phyloP scores from a whole-genome alignment of 495 filamentous ascomycete species.

The Hypoxylon fuscum region DNA sequence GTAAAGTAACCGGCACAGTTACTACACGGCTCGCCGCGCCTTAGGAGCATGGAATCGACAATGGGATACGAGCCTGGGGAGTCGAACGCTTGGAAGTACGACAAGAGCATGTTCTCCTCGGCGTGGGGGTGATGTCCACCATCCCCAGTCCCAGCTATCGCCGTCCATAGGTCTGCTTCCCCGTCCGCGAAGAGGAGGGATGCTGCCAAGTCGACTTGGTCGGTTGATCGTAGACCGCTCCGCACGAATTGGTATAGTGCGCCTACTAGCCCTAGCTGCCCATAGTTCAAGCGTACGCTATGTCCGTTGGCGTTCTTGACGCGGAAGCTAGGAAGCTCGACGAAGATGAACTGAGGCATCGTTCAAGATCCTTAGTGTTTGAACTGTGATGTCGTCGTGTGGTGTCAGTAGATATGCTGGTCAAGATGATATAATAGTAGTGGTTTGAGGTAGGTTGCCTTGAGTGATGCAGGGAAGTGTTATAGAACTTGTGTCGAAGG shows the following conservation, averaged over 20 bases:
- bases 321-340: conserved; percentile 45
- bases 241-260: conserved; percentile 40
- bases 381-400: background rate
- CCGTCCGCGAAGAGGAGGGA: conserved; percentile 43
- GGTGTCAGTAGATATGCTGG: background rate
- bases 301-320: conserved; percentile 38
- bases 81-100: conserved; percentile 46
- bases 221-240: conserved; percentile 27
- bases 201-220: conserved; percentile 34
- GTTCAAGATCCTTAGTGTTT: background rate
- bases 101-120: conserved; percentile 42
- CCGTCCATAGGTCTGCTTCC: conserved; percentile 42
- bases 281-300: conserved; percentile 29
- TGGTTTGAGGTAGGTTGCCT: no score
- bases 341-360: conserved; percentile 43
- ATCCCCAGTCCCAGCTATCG: conserved; percentile 19
- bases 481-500: no score
- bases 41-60: conserved; percentile 41
- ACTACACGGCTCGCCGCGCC: conserved; percentile 38
- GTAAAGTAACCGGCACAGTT: conserved; percentile 42
- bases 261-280: conserved; percentile 32
- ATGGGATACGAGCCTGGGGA: conserved; percentile 43
- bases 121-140: conserved; percentile 36
- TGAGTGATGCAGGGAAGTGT: no score
- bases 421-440: background rate